phyloP scores from a whole-genome alignment of 768 basidiomycete genomes.

The Leccinum obscurum region DNA sequence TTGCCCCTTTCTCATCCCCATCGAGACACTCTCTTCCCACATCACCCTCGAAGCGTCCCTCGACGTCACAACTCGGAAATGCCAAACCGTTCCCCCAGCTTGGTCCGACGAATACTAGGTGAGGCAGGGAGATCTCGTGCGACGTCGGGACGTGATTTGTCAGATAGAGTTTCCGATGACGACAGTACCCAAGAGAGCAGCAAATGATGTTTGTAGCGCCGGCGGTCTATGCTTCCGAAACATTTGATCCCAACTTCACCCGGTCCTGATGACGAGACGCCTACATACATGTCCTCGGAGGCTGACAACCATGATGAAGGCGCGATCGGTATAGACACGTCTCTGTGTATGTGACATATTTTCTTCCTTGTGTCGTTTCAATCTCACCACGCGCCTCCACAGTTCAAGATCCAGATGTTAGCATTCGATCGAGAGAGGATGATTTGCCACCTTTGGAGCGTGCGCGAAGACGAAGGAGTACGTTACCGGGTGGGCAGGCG shows the following conservation, averaged over 20 bases:
- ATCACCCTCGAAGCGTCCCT: conserved; percentile 22
- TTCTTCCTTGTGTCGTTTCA: conserved; percentile 2
- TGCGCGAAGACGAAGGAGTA: conserved; percentile 52
- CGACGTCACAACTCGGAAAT: conserved; percentile 7
- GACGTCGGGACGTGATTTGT: conserved; percentile 47
- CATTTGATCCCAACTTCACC: conserved; percentile 41
- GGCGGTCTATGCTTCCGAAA: conserved; percentile 71
- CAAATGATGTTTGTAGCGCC: no score
- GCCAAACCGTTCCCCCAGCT: conserved; percentile 5
- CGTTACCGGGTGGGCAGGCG: no score
- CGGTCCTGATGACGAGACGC: conserved; percentile 8
- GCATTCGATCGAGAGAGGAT: conserved; percentile 42
- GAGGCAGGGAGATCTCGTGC: conserved; percentile 28
- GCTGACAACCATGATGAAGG: conserved; percentile 33
- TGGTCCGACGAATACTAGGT: conserved; percentile 2
- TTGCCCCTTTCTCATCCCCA: conserved; percentile 10
- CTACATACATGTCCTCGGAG: conserved; percentile 25
- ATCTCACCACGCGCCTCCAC: conserved; percentile 5
- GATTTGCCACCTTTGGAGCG: conserved; percentile 69
- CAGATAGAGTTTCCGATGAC: conserved; percentile 15
- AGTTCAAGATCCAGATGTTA: conserved; percentile 22
- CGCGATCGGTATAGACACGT: conserved; percentile 23
- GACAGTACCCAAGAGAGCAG: conserved; percentile 2
- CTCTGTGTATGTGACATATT: conserved; percentile 22
- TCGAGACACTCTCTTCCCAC: conserved; percentile 31